phyloP scores from a whole-genome alignment of 441 rosid genomes.

The Kokia cookei region DNA sequence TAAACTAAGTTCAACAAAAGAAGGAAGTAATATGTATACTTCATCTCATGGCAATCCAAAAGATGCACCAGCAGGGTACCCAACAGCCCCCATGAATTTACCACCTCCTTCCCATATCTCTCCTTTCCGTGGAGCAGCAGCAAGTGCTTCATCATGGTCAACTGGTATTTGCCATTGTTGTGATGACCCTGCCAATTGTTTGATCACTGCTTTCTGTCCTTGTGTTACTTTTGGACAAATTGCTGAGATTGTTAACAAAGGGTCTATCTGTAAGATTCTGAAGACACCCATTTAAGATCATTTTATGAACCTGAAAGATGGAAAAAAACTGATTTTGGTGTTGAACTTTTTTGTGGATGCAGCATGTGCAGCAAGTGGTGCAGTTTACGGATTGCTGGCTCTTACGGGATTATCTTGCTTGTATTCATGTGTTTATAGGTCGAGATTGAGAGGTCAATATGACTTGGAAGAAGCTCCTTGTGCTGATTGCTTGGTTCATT shows the following conservation, averaged over 20 bases:
- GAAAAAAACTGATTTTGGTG: neutral
- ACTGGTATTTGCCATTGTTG: conserved; percentile 34
- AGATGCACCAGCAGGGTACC: conserved; percentile 21
- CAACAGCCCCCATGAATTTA: neutral
- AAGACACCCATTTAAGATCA: neutral
- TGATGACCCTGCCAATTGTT: conserved; percentile 24
- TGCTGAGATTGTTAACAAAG: conserved; percentile 29
- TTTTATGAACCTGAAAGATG: neutral
- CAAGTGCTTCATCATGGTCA: conserved; percentile 19
- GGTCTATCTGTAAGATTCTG: conserved; percentile 23
- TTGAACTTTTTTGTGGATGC: neutral
- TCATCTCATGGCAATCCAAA: conserved; percentile 24
- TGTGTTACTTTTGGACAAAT: conserved; percentile 35
- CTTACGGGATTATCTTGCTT: conserved; percentile 22
- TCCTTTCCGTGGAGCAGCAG: neutral
- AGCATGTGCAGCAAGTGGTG: conserved; percentile 30
- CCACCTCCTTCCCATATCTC: conserved; percentile 6
- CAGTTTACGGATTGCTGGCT: conserved; percentile 22
- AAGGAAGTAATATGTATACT: conserved; percentile 16
- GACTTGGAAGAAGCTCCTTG: conserved; percentile 28
- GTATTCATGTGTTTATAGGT: conserved; percentile 25
- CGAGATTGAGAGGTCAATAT: conserved; percentile 31
- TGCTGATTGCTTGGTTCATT: conserved; percentile 34
- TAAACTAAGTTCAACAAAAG: neutral
- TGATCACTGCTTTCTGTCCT: conserved; percentile 25